Percentiles rank a stretch among this genome's conserved stretches.
Conservation (phyloP, 495 filamentous ascomycete species). For the Aspergillus sclerotiicarbonarius region DNA sequence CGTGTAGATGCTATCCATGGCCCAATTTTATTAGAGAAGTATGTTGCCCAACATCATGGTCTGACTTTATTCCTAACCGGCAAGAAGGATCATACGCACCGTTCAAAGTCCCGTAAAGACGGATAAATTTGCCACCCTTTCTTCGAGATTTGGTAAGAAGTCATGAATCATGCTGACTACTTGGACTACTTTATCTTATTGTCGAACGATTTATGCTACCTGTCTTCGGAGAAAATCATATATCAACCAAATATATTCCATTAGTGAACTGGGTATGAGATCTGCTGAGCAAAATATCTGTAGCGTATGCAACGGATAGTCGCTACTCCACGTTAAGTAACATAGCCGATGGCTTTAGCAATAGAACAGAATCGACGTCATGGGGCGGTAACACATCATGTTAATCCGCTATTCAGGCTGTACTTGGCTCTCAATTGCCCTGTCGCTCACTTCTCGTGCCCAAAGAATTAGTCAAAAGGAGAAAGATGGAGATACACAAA, state of each 20-base stretch:
- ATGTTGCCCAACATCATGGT: constrained; percentile 21
- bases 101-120: constrained; percentile 57
- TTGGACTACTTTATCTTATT: not conserved
- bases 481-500: not conserved
- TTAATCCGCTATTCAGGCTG: not conserved
- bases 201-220: not conserved
- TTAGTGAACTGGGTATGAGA: not conserved
- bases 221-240: not conserved
- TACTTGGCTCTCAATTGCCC: not conserved
- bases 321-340: not conserved
- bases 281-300: not conserved
- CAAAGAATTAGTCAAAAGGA: not conserved
- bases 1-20: constrained; percentile 89
- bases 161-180: constrained; percentile 24
- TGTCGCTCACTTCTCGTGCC: not conserved
- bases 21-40: constrained; percentile 86
- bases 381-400: not conserved
- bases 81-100: constrained; percentile 57
- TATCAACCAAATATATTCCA: not conserved
- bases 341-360: not conserved
- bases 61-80: constrained; percentile 36
- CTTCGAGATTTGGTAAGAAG: constrained; percentile 69
- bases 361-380: not conserved
- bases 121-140: constrained; percentile 65
- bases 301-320: not conserved